Evolutionary conservation across 176 grass and related monocot genomes (phyloP), one percentile per base, ranked within the genome.

Genomic region (Eragrostis curvula): DNA sequence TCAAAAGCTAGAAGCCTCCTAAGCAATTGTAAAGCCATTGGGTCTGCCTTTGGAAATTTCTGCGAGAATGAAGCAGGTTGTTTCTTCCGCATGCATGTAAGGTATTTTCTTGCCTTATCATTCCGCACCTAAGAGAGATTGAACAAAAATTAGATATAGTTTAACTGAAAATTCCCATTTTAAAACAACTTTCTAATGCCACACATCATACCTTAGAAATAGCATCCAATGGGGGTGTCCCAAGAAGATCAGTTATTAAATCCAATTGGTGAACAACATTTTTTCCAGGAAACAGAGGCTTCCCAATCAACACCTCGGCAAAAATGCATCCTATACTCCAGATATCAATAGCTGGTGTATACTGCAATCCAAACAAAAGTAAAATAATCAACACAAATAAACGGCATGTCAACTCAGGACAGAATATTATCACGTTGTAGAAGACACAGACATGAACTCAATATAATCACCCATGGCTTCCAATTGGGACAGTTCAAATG

Each of bases 221-320:
- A 73, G 84, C 76, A 56, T 86, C 84, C 44, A 86, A 65, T 9
- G 84, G 72, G 25, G 84, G 84, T 55, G 84, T 86, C 15, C 84
- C 84, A 24, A 86, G 46, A 79, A 86, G 46, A 79, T 86, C 84
- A 65, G 84, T 86, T 73, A 86, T 86, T 77, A 86, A 73, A 79
- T 86, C 84, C 68, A 86, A 78, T 76, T 86, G 84, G 13, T 86
- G 84, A 86, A 86, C 84, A 64, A 86, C 84, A 86, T 86, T 86
- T 79, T 86, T 86, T 73, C 84, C 84, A 73, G 84, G 84, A 86
- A 86, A 86, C 1, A 86, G 59, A 73, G 84, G 84, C 68, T 86
- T 86, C 44, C 84, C 84, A 46, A 79, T 79, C 84, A 86, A 71
- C 5, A 86, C 84, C 84, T 86, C 84, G 0, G 84, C 84, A 30